Conservation (phyloP, 768 basidiomycete genomes). For the Kwoniella pini region DNA sequence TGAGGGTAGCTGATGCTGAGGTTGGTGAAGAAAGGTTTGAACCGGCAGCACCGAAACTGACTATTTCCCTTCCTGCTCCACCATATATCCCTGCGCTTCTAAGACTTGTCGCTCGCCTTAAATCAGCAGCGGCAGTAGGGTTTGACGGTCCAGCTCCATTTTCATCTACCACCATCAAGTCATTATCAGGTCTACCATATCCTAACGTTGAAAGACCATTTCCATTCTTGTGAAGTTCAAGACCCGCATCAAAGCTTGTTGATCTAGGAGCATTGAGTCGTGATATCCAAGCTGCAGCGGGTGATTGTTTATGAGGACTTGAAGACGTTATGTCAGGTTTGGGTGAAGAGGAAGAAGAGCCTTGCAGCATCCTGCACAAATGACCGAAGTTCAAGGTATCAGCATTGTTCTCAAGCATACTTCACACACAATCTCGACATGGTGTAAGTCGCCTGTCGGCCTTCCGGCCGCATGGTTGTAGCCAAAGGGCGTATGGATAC, state of each 20-base stretch:
- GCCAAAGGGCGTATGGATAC: neutral
- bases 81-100: constrained; percentile 22
- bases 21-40: constrained; percentile 18
- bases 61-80: constrained; percentile 12
- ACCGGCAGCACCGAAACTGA: constrained; percentile 37
- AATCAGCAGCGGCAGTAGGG: neutral
- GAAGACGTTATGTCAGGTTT: neutral
- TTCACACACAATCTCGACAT: no score
- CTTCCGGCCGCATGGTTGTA: neutral
- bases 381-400: no score
- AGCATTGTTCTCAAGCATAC: no score
- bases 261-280: constrained; percentile 23
- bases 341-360: constrained; percentile 20
- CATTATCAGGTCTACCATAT: neutral
- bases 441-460: neutral
- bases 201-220: constrained; percentile 1
- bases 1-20: neutral
- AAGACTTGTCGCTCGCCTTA: constrained; percentile 24
- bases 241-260: constrained; percentile 14
- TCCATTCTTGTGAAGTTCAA: neutral
- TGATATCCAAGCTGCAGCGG: constrained; percentile 20
- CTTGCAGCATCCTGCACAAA: constrained; percentile 30
- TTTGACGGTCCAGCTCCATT: constrained; percentile 10
- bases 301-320: constrained; percentile 9
- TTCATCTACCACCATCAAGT: constrained; percentile 1